Conservation (phyloP, 306 rosid species). For the Prosopis cineraria region DNA sequence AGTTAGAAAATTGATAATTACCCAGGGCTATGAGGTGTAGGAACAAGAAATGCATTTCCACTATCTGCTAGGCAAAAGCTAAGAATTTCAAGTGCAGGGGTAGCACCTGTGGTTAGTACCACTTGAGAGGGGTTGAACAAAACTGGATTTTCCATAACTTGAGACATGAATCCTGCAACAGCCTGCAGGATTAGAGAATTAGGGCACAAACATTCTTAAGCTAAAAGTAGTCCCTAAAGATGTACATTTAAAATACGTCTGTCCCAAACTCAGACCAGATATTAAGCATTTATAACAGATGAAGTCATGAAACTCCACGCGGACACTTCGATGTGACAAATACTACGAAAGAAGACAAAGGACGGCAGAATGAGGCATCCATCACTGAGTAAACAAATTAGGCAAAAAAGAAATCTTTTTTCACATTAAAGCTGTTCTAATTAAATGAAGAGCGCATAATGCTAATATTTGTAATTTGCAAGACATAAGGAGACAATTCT, state of each 20-base stretch:
- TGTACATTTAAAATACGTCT: neutral
- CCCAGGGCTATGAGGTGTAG: conserved; percentile 88
- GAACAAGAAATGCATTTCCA: conserved; percentile 92
- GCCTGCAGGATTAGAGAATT: conserved; percentile 57
- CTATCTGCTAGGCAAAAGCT: conserved; percentile 90
- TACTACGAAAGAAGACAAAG: neutral
- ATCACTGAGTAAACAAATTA: neutral
- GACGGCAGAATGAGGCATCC: neutral
- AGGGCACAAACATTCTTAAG: conserved; percentile 14
- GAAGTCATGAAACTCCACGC: neutral
- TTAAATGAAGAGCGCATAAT: neutral
- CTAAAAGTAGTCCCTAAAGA: neutral
- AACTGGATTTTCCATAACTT: conserved; percentile 59
- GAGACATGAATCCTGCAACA: conserved; percentile 89
- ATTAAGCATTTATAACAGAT: neutral
- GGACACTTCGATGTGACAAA: neutral
- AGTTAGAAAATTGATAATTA: conserved; percentile 41
- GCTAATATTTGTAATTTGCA: neutral
- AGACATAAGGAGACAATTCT: neutral
- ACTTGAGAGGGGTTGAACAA: conserved; percentile 71
- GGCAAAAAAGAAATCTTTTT: neutral
- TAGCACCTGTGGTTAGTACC: conserved; percentile 71
- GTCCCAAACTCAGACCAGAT: neutral
- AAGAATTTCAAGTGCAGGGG: conserved; percentile 82
- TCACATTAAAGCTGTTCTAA: neutral